Base-by-base conservation (phyloP, 1,284 basidiomycete species). In the Cutaneotrichosporon dermatis region DNA sequence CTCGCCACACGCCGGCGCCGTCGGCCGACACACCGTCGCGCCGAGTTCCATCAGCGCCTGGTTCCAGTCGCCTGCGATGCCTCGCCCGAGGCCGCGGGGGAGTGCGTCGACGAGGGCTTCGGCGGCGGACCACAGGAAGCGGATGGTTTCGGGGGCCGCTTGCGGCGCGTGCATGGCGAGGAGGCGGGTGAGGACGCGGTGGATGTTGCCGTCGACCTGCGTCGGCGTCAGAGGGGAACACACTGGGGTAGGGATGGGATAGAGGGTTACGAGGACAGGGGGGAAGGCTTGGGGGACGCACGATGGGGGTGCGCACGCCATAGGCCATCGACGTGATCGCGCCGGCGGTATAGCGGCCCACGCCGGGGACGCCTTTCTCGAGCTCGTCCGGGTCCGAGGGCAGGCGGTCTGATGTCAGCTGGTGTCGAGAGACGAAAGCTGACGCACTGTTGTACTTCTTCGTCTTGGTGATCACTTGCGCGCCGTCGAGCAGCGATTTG, bases 321-420 rank as follows among this genome's bases (percentile, higher is more conserved):
- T 92, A 94, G 2, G 91, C 91, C 73, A 96, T 96, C 1, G 89
- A 91, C 64, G 85, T 86, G 60, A 96, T 92, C 8, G 92, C 92
- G 15, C 79, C 83, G 9, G 82, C 82, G 0, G 91, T 96, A 74
- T 97, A 97, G 42, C 90, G 82, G 40, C 93, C 93, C 41, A 97
- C 88, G 2, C 94, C 93, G 37, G 92, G 89, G 45, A 97, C 88
- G 59, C 88, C 83, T 54, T 85, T 84, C 76, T 95, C 87, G 82
- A 99, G 85, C 13, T 87, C 86, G 64, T 84, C 84, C 0, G 90
- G 88, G 64, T 88, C 88, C 54, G 84, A 81, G 0, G 95, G 95
- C 8, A 99, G 82, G 54, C 82, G 80, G 3, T 76, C 72, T 72
- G 56, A 3, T 1, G 49, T 61, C 37, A 64, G 50, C 39, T 34